Evolutionary conservation across 1,139 yeast species (phyloP).

Genomic region (Kluyveromyces sp.): DNA sequence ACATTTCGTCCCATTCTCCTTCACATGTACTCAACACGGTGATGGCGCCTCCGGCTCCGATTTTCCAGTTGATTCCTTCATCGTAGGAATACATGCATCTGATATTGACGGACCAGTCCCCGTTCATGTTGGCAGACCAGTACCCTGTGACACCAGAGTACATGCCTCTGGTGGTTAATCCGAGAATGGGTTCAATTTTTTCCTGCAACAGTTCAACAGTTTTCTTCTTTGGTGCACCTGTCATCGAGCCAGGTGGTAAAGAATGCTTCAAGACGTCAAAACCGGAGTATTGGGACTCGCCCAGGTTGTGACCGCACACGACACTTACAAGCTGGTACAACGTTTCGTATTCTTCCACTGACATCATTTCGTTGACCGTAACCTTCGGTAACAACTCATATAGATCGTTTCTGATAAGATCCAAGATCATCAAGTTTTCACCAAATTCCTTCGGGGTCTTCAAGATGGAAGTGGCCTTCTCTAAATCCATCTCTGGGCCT

Average conservation of each 20-base stretch:
- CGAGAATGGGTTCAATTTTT: conserved; percentile 33
- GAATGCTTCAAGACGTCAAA: conserved; percentile 72
- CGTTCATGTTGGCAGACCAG: conserved; percentile 81
- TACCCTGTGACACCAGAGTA: conserved; percentile 96
- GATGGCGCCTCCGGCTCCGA: conserved; percentile 98
- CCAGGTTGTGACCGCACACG: conserved; percentile 54
- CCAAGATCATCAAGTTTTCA: conserved; percentile 95
- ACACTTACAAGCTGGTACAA: conserved; percentile 91
- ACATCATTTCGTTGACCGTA: conserved; percentile 71
- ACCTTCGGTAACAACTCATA: conserved; percentile 64
- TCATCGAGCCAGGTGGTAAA: conserved; percentile 98
- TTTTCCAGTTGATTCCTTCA: conserved; percentile 51
- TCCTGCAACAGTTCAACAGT: conserved; percentile 75
- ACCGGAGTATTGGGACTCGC: conserved; percentile 45
- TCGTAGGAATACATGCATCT: conserved; percentile 70
- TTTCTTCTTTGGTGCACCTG: conserved; percentile 96
- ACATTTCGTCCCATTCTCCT: conserved; percentile 93
- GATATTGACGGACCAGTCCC: conserved; percentile 96
- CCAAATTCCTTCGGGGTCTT: conserved; percentile 91
- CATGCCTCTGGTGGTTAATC: conserved; percentile 61
- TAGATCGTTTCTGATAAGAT: conserved; percentile 86
- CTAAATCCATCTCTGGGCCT: conserved; percentile 43
- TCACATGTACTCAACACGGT: conserved; percentile 76
- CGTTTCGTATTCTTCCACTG: conserved; percentile 85
- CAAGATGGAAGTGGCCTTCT: conserved; percentile 56